Percentiles rank a stretch among this genome's conserved stretches.
These are phyloP conservation scores for Botrytis hyacinthi DNA, from an alignment of 2,329 filamentous ascomycete species.

Conservation along the genomic window DNA sequence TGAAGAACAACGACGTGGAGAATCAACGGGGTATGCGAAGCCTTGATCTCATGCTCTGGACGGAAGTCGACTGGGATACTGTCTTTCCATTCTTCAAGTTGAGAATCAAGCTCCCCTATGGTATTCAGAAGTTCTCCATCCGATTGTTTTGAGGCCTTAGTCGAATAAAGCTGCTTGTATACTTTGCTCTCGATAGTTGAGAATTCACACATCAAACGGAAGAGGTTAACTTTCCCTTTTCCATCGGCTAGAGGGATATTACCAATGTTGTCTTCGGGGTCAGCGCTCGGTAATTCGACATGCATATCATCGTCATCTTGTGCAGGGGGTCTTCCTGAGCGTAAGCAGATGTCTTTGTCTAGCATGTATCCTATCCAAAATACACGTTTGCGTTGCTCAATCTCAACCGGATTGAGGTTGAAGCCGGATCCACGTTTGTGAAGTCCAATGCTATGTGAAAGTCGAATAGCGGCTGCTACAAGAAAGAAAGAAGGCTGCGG, in stretches of 20 bases:
- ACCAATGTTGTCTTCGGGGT: constrained; percentile 88
- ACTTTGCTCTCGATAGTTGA: constrained; percentile 89
- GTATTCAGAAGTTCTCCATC: constrained; percentile 92
- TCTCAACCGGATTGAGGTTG: constrained; percentile 88
- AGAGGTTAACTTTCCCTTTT: constrained; percentile 91
- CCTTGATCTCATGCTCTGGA: constrained; percentile 95
- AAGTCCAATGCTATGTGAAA: constrained; percentile 90
- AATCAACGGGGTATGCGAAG: constrained; percentile 87
- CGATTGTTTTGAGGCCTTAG: constrained; percentile 85
- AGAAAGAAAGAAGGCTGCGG: constrained; percentile 92
- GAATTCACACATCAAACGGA: constrained; percentile 89
- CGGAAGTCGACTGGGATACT: constrained; percentile 91
- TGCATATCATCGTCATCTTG: constrained; percentile 88
- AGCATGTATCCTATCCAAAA: constrained; percentile 77
- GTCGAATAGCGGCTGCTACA: constrained; percentile 82
- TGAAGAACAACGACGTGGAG: constrained; percentile 92
- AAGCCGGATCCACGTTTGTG: constrained; percentile 93
- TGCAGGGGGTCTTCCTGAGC: constrained; percentile 68
- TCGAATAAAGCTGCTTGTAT: constrained; percentile 89
- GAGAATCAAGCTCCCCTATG: constrained; percentile 88
- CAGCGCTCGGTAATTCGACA: constrained; percentile 87
- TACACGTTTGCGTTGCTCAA: constrained; percentile 80
- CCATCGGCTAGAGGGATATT: constrained; percentile 89
- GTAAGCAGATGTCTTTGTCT: constrained; percentile 71
- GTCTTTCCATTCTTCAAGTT: constrained; percentile 95